Base-by-base conservation (phyloP, 495 filamentous ascomycete genomes). In the Penicillium lividum region DNA sequence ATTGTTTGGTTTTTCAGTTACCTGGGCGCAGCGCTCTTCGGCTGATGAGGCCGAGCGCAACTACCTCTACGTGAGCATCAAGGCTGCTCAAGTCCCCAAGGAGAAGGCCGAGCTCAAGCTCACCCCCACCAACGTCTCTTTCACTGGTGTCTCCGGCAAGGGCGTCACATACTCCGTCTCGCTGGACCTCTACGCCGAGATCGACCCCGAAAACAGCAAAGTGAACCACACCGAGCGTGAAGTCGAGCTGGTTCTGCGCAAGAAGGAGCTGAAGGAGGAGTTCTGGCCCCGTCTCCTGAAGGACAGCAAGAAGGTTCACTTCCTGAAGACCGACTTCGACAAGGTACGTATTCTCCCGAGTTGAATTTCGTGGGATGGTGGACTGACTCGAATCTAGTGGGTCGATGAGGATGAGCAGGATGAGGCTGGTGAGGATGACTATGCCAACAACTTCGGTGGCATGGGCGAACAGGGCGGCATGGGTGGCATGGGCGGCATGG, bases 371-470 rank as follows among this genome's bases (percentile, higher is more conserved):
- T 38, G 51, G 29, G 5, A 47, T n/a, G 3, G 2, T 22, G 34
- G 25, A 54, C 66, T 76, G 56, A 74, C 62, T 29, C 13, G 30
- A 0, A 30, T 50, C 1, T 59, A 91, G 92, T 98, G 95, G 95
- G 92, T 98, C 64, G 95, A 98, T 73, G 94, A 98, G 85, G 94
- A 98, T 73, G 94, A 98, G 83, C 94, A 98, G 79, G 89, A 97
- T 67, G 91, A 88, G 67, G 87, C 78, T 16, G 76, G 81, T 25
- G 93, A 97, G 38, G 92, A 97, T 33, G 91, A 96, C 70, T 83
- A 82, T 62, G 82, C 82, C 65, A 80, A 78, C 70, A 80, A 82
- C 72, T 86, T 93, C 72, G 87, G 82, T 59, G 85, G 86, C 60
- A 82, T 89, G 67, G 88, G 82, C 31, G 84, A 42, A n/a, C 42